Evolutionary conservation across 2,329 filamentous ascomycete species (phyloP), one percentile per base, ranked within the genome.

Genomic region (Cladophialophora immunda): DNA sequence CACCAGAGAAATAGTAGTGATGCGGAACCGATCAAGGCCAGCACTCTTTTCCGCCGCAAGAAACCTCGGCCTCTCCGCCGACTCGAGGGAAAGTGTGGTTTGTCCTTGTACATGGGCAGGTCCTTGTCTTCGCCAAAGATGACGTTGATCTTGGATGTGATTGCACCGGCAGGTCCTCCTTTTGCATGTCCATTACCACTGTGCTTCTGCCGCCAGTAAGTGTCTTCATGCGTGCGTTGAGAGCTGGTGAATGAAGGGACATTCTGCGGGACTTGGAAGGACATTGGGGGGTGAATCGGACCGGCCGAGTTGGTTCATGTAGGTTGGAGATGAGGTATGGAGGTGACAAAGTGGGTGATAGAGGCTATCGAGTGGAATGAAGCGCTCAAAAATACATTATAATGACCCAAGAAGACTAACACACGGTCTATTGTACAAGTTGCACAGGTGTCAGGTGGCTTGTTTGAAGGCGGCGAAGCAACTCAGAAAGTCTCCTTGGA

Each of bases 81-180:
- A 72, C 86, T 83, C 68, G 80, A 76, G n/a, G 78, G 74, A 65
- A 79, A 82, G 76, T 92, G 95, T n/a, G 95, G 95, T 79, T 99
- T 99, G 81, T 99, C 95, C 81, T 99, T 99, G 83, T 99, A 99
- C 91, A 98, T 94, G 54, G 95, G 95, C 69, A 99, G 82, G 65
- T 88, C 83, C 80, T 86, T 83, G 56, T 84, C 82, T 58, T 80
- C 79, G 41, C 89, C 87, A 69, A 94, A 89, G 67, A 93, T 85
- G 66, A 83, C 84, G 58, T 86, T 86, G 38, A 92, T 82, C 68
- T 86, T 87, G 73, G 86, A 86, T 57, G 90, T 83, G 45, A 92
- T 83, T 56, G 81, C 84, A 55, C 78, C 77, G 29, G 73, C 78
- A 60, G 79, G 76, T 30, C 73, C 74, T 58, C 65, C 67, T 70